Evolutionary conservation across 768 basidiomycete species (phyloP), one percentile per base, ranked within the genome.

Genomic region (Boletus eberwhitei): DNA sequence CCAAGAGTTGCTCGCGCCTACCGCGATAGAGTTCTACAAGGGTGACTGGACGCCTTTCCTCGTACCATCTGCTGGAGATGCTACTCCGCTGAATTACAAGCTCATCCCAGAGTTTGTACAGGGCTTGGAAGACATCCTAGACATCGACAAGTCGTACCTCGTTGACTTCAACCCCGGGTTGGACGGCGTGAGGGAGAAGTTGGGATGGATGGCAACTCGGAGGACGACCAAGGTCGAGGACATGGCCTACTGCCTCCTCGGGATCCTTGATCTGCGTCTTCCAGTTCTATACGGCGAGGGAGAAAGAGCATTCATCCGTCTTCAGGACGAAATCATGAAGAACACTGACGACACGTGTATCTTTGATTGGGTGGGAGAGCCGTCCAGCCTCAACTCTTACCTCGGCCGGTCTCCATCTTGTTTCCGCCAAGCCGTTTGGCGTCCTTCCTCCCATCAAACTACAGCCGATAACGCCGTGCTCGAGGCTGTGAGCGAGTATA

Each of bases 271-370:
- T 35, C 39, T 69, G 24, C 50, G 64, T 41, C 59, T 63, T 45
- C 50, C 78, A 66, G 52, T 57, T 66, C 37, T 69, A 5, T 67
- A 67, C 35, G 65, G 65, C 1, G 66, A 67, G 26, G 61, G 64
- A 13, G 55, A 59, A 3, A 45, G 59, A 13, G 42, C 66, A 37
- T 67, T 67, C 34, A 53, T 57, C 31, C 66, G 66, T 16, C 61
- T 68, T 22, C 64, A 68, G 54, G 64, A 65, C 32, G 61, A 68
- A 48, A 63, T 68, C 44, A 63, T 68, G 66, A 66, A 63, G 47
- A 58, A 56, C 57, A 54, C 61, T 0, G 65, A 68, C 5, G 64
- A 67, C 47, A 62, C 64, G 17, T 42, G 48, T 7, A 68, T 67
- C 43, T 68, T 67, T 41, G 65, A 67, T 50, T 67, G 65, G 65